phyloP scores from a whole-genome alignment of 2,329 filamentous ascomycete species.

The Penicillium sclerotiorum region DNA sequence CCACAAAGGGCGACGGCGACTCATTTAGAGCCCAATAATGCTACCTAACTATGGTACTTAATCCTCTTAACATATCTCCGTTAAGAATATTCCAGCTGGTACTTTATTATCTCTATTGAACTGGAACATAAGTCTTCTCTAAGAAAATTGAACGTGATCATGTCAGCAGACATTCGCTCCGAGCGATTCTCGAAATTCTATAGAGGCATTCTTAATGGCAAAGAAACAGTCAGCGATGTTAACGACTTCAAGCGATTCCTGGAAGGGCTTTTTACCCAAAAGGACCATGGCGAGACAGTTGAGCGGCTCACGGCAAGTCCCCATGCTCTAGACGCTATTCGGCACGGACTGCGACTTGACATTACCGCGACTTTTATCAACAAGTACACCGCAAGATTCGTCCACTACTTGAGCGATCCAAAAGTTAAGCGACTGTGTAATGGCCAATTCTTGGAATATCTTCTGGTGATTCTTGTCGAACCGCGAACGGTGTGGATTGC shows the following conservation, averaged over 20 bases:
- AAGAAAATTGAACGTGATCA: conserved; percentile 3
- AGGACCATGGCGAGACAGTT: conserved; percentile 44
- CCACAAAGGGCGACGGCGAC: no score
- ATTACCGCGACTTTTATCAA: conserved; percentile 51
- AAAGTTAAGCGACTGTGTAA: conserved; percentile 52
- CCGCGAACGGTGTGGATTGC: conserved; percentile 60
- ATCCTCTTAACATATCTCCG: no score
- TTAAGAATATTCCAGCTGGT: background rate
- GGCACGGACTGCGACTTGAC: conserved; percentile 48
- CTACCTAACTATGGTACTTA: no score
- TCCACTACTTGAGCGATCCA: conserved; percentile 46
- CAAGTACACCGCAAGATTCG: conserved; percentile 35
- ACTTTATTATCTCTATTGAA: background rate
- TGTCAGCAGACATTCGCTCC: conserved; percentile 21
- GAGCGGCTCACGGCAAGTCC: conserved; percentile 44
- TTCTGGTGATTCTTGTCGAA: conserved; percentile 53
- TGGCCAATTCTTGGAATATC: conserved; percentile 53
- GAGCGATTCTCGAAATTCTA: conserved; percentile 44
- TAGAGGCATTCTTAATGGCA: conserved; percentile 41
- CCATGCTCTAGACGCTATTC: conserved; percentile 40
- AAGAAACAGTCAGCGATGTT: conserved; percentile 40
- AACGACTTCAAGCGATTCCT: conserved; percentile 51
- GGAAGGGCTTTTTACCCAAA: conserved; percentile 51
- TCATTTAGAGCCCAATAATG: no score
- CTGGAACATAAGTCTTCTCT: no score